Base-by-base conservation (phyloP, 805 yeast genomes). In the Diddensiella transvaalensis region DNA sequence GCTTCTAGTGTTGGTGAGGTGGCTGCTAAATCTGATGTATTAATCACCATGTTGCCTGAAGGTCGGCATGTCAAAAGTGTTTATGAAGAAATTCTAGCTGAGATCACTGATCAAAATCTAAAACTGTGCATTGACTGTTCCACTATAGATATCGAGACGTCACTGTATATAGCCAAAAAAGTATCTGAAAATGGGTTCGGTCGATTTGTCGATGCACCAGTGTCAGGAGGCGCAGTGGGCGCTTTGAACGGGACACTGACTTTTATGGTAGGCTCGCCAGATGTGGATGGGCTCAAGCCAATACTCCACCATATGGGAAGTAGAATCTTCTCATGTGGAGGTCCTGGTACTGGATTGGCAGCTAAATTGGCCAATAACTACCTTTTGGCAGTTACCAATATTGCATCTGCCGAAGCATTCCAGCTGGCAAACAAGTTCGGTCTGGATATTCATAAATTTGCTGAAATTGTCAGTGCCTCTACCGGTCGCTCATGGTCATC, bases 401-500 rank as follows among this genome's bases (percentile, higher is more conserved):
- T 77, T 55, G 80, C 80, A 0, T 77, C 76, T 13, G 74, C 78
- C 8, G 82, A 77, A 56, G 76, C 79, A 6, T 76, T 77, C 66
- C 78, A 74, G 51, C 64, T 77, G 50, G 82, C 81, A 21, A 66
- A 68, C 47, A 64, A 75, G 13, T 70, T 75, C 48, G 76, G 78
- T 4, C 69, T 77, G 48, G 71, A 77, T 58, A 62, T 74, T 58
- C 60, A 69, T 36, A 63, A 66, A 46, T 76, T 75, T 56, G 75
- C 79, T 23, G 71, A 74, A 43, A 66, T 77, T 47, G 77, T 77
- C n/a, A 63, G 78, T 29, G 76, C 74, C 2, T 74, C 79, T 11
- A 72, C 80, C 3, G 81, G 81, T 17, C 72, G 75, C 55, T 65
- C 76, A 2, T 77, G 81, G 81, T 77, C 79, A 13, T 66, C 77